phyloP scores from a whole-genome alignment of 2,329 filamentous ascomycete genomes.

The Nemania bipapillata region DNA sequence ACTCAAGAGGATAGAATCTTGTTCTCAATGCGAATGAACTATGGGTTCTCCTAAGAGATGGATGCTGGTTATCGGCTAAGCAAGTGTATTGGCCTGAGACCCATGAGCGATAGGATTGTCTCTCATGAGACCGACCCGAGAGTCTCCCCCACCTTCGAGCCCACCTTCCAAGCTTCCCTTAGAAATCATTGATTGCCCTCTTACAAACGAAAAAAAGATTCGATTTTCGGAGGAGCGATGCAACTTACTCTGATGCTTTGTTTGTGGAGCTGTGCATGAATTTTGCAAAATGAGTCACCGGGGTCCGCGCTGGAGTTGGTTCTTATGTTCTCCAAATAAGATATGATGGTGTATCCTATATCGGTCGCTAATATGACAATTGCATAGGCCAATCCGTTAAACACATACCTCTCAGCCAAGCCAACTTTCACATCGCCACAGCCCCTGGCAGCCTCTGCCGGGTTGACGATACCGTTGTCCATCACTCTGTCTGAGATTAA shows the following conservation, averaged over 20 bases:
- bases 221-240: slow-evolving; percentile 32
- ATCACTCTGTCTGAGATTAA: slow-evolving; percentile 97
- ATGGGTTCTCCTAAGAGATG: background rate
- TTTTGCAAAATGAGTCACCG: slow-evolving; percentile 51
- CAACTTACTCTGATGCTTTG: slow-evolving; percentile 29
- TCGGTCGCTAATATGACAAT: slow-evolving; percentile 61
- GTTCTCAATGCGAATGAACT: background rate
- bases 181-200: slow-evolving; percentile 1
- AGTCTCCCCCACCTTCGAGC: slow-evolving; percentile 2
- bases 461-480: slow-evolving; percentile 95
- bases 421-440: slow-evolving; percentile 92
- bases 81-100: slow-evolving; percentile 39
- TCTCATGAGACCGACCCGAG: background rate
- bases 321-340: slow-evolving; percentile 40
- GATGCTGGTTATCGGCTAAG: slow-evolving; percentile 30
- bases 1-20: background rate
- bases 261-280: slow-evolving; percentile 53
- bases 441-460: slow-evolving; percentile 88
- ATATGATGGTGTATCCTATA: slow-evolving; percentile 52
- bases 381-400: slow-evolving; percentile 86
- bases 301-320: slow-evolving; percentile 50
- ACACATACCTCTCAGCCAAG: slow-evolving; percentile 92
- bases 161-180: slow-evolving; percentile 13
- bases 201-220: slow-evolving; percentile 24
- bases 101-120: slow-evolving; percentile 21